These are phyloP conservation scores for Penicillium griseofulvum DNA, from an alignment of 2,329 filamentous ascomycete species.

Conservation along the genomic window DNA sequence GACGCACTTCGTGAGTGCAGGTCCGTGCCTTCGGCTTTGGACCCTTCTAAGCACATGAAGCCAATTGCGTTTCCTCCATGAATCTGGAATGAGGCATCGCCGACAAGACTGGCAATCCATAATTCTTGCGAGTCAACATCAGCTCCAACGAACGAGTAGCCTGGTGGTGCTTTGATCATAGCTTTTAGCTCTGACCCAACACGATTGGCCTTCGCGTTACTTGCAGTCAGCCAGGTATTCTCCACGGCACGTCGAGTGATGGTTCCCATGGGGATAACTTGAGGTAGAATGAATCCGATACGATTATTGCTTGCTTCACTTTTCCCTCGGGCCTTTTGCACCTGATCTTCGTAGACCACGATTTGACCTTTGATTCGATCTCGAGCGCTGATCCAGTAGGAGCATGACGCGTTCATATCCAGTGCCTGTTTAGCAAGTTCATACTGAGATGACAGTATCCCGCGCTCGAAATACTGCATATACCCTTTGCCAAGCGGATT, in stretches of 20 bases:
- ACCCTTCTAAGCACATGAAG: slow-evolving; percentile 98
- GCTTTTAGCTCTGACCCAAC: slow-evolving; percentile 96
- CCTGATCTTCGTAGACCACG: slow-evolving; percentile 78
- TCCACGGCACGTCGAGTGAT: slow-evolving; percentile 92
- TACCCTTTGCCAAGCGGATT: slow-evolving; percentile 92
- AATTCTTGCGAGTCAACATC: slow-evolving; percentile 97
- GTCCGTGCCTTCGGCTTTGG: slow-evolving; percentile 90
- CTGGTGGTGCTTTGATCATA: slow-evolving; percentile 88
- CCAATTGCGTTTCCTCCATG: slow-evolving; percentile 97
- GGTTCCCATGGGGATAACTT: slow-evolving; percentile 97
- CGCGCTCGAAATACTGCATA: slow-evolving; percentile 84
- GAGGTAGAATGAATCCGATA: slow-evolving; percentile 85
- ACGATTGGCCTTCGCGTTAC: slow-evolving; percentile 92
- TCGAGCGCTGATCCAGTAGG: slow-evolving; percentile 96
- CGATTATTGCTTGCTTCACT: slow-evolving; percentile 27
- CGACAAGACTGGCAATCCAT: slow-evolving; percentile 95
- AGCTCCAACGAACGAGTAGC: slow-evolving; percentile 91
- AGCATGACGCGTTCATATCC: slow-evolving; percentile 98
- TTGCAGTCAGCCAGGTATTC: slow-evolving; percentile 97
- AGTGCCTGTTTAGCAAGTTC: slow-evolving; percentile 88
- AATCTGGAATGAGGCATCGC: slow-evolving; percentile 89
- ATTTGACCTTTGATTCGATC: slow-evolving; percentile 94
- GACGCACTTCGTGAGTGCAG: slow-evolving; percentile 88
- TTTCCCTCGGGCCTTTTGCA: slow-evolving; percentile 24
- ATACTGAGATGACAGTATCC: slow-evolving; percentile 81